These are phyloP conservation scores for Setomelanomma holmii DNA, from an alignment of 2,329 filamentous ascomycete genomes.

Conservation along the genomic window DNA sequence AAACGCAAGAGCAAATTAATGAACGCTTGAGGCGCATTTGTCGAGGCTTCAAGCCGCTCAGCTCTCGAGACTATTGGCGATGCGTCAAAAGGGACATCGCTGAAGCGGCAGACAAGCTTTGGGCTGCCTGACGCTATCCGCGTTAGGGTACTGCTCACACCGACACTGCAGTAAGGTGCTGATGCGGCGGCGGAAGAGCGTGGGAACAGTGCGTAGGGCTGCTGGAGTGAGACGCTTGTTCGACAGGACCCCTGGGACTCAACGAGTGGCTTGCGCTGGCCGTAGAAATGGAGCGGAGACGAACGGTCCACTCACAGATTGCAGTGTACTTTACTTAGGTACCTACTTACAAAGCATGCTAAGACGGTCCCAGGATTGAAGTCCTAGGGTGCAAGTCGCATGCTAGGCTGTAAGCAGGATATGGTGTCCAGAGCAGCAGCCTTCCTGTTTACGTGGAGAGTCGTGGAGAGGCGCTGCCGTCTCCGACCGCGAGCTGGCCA, in stretches of 20 bases:
- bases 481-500: constrained; percentile 9
- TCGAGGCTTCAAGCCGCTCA: constrained; percentile 13
- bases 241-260: constrained; percentile 23
- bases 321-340: constrained; percentile 12
- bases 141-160: constrained; percentile 23
- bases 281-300: constrained; percentile 2
- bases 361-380: constrained; percentile 1
- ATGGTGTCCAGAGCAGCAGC: constrained; percentile 29
- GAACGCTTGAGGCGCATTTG: neutral
- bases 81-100: neutral
- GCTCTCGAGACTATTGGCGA: neutral
- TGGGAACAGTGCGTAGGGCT: constrained; percentile 38
- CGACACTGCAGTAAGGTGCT: constrained; percentile 38
- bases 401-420: constrained; percentile 30
- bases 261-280: constrained; percentile 21
- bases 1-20: constrained; percentile 6
- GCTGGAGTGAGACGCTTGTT: constrained; percentile 29
- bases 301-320: neutral
- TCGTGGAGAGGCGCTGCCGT: constrained; percentile 14
- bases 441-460: constrained; percentile 16
- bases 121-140: constrained; percentile 27
- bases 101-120: constrained; percentile 28
- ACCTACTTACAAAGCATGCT: constrained; percentile 29
- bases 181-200: constrained; percentile 36
- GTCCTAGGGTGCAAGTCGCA: neutral